Base-by-base conservation (phyloP, 2,329 filamentous ascomycete species). In the Plectosphaerella sp. region DNA sequence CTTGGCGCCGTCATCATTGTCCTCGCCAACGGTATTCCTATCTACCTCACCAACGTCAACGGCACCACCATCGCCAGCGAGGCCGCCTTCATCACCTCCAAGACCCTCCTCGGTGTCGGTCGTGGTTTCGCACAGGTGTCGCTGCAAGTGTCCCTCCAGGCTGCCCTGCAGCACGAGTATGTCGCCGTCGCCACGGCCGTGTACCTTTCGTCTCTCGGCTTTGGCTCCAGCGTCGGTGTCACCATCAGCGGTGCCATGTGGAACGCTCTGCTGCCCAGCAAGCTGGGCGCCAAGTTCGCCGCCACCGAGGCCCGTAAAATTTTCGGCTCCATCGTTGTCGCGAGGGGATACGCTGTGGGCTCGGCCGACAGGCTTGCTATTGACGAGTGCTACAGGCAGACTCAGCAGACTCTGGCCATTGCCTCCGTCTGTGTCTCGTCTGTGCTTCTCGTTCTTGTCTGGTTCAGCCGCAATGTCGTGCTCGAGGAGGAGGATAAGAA, bases 211-310 rank as follows among this genome's bases (percentile, higher is more conserved):
- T 62, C 65, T 1, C 67, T 69, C 63, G 67, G 66, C 51, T 52
- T 69, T 50, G 51, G 68, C 12, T 52, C 50, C 33, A 48, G 25
- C 47, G n/a, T 41, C 35, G 60, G 60, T 3, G 57, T 69, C 14
- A 70, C 64, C 25, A 64, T 71, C 6, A 62, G 64, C 6, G 68
- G 68, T 1, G 68, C 67, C 10, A 70, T 71, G 33, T 71, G 68
- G 68, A 64, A 64, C 43, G 60, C 61, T 11, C 55, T 62, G 4
- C 61, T 66, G 3, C 62, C 60, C 0, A 51, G 57, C 12, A 66
- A 66, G 16, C 60, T 66, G 2, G n/a, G 49, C 4, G 46, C 50
- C 1, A 61, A 64, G 36, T 60, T 64, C 12, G 61, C 61, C 3
- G 51, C 52, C 0, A 45, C 51, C 20, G 58, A 60, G 18, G 60